Evolutionary conservation across 192 early-diverging fungal species (phyloP).

Genomic region (Umbelopsis sp.): DNA sequence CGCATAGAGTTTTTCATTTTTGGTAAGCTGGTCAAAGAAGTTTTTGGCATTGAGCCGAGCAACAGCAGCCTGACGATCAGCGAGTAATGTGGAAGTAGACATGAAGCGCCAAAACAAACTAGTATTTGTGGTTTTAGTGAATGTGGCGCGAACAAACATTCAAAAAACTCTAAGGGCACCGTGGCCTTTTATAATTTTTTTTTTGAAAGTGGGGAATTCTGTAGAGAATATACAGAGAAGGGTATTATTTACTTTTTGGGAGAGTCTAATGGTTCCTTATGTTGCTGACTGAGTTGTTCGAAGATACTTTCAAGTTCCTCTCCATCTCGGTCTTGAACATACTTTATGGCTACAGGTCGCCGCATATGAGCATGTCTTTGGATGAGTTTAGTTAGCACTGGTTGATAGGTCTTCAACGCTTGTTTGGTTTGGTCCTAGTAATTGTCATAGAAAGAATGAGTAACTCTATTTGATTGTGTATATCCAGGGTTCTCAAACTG

Average conservation of each 20-base stretch:
- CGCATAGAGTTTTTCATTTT: constrained; percentile 53
- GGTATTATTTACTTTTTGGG: background rate
- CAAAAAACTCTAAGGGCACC: background rate
- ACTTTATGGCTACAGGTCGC: constrained; percentile 32
- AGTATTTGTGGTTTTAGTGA: background rate
- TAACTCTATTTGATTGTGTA: background rate
- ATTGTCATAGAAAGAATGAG: background rate
- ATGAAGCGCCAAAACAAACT: constrained; percentile 9
- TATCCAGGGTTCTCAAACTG: too few species aligned
- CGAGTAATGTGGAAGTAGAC: constrained; percentile 32
- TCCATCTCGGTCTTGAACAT: constrained; percentile 26
- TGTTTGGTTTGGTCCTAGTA: background rate
- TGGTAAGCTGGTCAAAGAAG: constrained; percentile 50
- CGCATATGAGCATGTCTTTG: constrained; percentile 30
- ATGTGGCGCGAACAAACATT: constrained; percentile 5
- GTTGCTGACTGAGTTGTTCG: constrained; percentile 20
- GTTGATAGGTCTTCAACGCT: constrained; percentile 19
- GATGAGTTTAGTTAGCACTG: constrained; percentile 21
- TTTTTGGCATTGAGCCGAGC: constrained; percentile 48
- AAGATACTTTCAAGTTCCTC: constrained; percentile 33
- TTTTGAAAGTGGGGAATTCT: background rate
- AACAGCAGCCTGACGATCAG: constrained; percentile 50
- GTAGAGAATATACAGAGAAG: background rate
- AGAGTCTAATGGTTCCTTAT: background rate
- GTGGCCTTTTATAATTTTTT: background rate